Evolutionary conservation across 2,329 filamentous ascomycete species (phyloP), one percentile per base, ranked within the genome.

Genomic region (Fusarium goolgardi): DNA sequence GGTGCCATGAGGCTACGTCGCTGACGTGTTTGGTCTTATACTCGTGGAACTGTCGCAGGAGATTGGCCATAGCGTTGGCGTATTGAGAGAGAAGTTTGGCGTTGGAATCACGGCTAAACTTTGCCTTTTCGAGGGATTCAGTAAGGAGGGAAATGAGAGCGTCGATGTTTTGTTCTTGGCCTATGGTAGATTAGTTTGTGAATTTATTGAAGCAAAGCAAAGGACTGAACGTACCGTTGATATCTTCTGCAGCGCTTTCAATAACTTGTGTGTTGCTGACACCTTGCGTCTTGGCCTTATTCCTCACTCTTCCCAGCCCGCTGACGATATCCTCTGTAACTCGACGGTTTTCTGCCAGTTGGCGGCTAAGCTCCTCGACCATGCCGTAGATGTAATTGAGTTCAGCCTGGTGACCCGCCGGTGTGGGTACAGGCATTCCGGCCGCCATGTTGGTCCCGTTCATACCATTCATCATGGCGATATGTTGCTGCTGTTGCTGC

Each of bases 371-470:
- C 74, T 89, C 87, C 73, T 91, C 88, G 13, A 91, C 88, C 85
- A 90, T 88, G 68, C 83, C 82, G 74, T 90, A 90, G 73, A 91
- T 89, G 77, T 89, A 88, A 74, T 89, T 89, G 63, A 91, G 83
- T 77, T 91, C 88, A 53, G 88, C 85, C 76, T 90, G 88, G 75
- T 91, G 88, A 47, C 88, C 88, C 20, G 88, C 88, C n/a, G 88
- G 88, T 18, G 86, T 88, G 16, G 88, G 87, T 44, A 84, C 81
- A 47, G 83, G 81, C 59, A 84, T 82, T 62, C 81, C 82, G 32
- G 78, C 79, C 29, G 80, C 78, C 78, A 83, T 80, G 71, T 80
- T 81, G 67, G 76, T 78, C 71, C 82, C 83, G 69, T 84, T 85
- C 73, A 84, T 80, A 63, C 82, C 82, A 75, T 85, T 85, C 82